Conservation (phyloP, 1,284 basidiomycete species). For the Erythrobasidium hasegawianum region DNA sequence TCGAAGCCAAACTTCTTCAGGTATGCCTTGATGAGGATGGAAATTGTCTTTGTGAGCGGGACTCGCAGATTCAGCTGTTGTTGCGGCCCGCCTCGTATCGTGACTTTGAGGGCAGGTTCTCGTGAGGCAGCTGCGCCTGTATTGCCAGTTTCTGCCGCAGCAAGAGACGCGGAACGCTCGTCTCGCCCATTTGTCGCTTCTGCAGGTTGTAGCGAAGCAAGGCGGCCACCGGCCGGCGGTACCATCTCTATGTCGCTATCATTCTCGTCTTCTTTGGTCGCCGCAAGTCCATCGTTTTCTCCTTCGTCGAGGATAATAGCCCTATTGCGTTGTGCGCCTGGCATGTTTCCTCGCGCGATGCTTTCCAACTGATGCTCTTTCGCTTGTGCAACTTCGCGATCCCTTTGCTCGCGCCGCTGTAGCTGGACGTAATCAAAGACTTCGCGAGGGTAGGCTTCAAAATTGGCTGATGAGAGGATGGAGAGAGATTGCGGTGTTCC, state of each 20-base stretch:
- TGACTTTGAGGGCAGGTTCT: neutral
- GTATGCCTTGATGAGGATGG: constrained; percentile 22
- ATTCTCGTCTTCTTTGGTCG: neutral
- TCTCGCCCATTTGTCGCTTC: neutral
- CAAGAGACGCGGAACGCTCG: neutral
- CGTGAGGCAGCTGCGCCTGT: neutral
- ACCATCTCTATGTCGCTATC: neutral
- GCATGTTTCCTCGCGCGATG: constrained; percentile 1
- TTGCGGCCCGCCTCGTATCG: constrained; percentile 12
- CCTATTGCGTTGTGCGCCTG: constrained; percentile 2
- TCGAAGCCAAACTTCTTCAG: constrained; percentile 10
- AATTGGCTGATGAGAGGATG: constrained; percentile 18
- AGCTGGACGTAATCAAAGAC: neutral
- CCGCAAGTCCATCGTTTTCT: neutral
- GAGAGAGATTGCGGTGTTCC: constrained; percentile 18
- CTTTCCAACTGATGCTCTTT: neutral
- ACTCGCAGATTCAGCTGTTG: constrained; percentile 14
- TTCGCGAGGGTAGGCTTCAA: neutral
- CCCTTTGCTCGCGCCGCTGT: neutral
- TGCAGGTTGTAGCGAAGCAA: neutral
- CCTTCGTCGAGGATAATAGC: neutral
- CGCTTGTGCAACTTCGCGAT: neutral
- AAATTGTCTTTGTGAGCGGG: constrained; percentile 15
- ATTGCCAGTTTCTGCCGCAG: neutral
- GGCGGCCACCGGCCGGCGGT: neutral